Conservation (phyloP, 225 moss, liverwort and hornwort species). For the Marchantia paleacea region DNA sequence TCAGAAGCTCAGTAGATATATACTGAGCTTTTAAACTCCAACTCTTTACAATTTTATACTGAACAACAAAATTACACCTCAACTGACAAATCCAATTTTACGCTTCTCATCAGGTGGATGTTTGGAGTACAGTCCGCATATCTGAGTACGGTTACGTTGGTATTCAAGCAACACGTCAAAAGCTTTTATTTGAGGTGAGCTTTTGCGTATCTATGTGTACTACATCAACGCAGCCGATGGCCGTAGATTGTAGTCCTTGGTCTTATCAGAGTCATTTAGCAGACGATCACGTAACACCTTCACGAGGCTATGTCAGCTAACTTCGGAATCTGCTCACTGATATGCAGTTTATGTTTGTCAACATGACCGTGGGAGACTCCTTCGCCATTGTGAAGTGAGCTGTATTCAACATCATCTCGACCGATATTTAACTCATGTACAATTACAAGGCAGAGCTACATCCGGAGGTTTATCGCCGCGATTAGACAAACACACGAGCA, state of each 20-base stretch:
- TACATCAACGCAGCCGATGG: no score
- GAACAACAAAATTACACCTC: no score
- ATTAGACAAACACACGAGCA: no score
- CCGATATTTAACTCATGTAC: no score
- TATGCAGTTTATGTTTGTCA: constrained; percentile 36
- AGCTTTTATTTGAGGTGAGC: constrained; percentile 31
- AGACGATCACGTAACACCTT: no score
- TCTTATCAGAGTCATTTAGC: no score
- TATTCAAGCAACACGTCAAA: constrained; percentile 29
- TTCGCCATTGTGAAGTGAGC: constrained; percentile 38
- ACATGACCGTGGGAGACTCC: constrained; percentile 37
- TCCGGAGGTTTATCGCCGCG: no score
- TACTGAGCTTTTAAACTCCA: neutral
- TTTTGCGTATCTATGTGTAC: no score
- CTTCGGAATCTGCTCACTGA: neutral
- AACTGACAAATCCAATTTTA: no score
- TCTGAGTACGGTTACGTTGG: constrained; percentile 32
- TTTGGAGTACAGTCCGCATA: constrained; percentile 42
- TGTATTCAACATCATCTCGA: no score
- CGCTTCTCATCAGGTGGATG: constrained; percentile 20
- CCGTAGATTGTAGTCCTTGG: neutral
- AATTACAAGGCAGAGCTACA: no score
- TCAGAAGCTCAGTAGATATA: neutral
- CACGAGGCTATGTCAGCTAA: neutral
- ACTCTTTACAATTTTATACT: neutral